phyloP scores from a whole-genome alignment of 176 grass and related monocot genomes.

The Carex pumila region DNA sequence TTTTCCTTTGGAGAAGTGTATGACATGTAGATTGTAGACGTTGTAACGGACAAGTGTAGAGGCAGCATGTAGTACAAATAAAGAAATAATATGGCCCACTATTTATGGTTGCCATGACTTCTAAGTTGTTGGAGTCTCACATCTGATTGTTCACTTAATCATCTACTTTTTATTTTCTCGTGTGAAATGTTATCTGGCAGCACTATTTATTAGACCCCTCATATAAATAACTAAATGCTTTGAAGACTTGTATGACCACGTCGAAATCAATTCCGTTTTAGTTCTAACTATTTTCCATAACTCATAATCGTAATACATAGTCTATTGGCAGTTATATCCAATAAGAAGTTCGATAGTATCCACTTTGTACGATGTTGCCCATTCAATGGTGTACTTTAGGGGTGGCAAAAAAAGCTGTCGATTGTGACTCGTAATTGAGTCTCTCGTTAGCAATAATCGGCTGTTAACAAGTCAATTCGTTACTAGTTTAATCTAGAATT shows the following conservation, averaged over 20 bases:
- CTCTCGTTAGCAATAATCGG: too few relatives aligned
- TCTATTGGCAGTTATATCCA: neutral
- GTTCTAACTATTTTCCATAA: neutral
- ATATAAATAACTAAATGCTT: neutral
- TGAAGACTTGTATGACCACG: neutral
- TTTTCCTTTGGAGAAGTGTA: neutral
- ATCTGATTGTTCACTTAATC: neutral
- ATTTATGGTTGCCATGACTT: neutral
- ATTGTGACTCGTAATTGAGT: too few relatives aligned
- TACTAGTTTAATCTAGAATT: too few relatives aligned
- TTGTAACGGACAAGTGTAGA: neutral
- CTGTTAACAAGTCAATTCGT: too few relatives aligned
- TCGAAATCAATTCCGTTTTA: neutral
- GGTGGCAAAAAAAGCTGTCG: too few relatives aligned
- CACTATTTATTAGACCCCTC: neutral
- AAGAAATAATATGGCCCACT: constrained; percentile 7
- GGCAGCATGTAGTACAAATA: constrained; percentile 6
- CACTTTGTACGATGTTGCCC: too few relatives aligned
- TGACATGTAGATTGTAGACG: neutral
- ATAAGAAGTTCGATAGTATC: too few relatives aligned
- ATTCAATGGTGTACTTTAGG: too few relatives aligned
- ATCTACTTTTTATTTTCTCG: neutral
- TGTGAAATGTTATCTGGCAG: neutral
- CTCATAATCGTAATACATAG: neutral
- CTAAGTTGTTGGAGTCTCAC: neutral